phyloP scores from a whole-genome alignment of 2,329 filamentous ascomycete genomes.

The Fusarium setosum region DNA sequence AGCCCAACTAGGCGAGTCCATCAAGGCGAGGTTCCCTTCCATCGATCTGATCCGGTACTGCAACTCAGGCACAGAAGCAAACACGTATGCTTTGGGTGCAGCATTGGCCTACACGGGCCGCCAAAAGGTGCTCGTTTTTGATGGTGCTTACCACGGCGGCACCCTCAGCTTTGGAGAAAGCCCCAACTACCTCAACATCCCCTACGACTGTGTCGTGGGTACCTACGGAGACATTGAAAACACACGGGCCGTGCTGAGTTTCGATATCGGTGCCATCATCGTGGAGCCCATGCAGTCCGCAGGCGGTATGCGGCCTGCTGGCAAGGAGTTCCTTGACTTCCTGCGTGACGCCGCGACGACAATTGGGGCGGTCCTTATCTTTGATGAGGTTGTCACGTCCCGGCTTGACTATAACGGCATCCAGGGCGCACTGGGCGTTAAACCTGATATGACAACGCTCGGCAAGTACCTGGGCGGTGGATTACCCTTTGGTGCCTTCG shows the following conservation, averaged over 20 bases:
- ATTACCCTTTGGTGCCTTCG: constrained; percentile 71
- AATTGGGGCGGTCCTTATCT: constrained; percentile 63
- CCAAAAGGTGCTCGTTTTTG: constrained; percentile 57
- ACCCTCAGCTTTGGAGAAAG: constrained; percentile 50
- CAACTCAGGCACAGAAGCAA: constrained; percentile 71
- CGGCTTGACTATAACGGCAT: constrained; percentile 61
- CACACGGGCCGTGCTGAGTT: constrained; percentile 49
- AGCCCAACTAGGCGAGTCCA: constrained; percentile 54
- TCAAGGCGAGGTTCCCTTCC: constrained; percentile 58
- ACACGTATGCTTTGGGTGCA: constrained; percentile 62
- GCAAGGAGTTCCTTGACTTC: constrained; percentile 58
- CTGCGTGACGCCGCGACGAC: constrained; percentile 52
- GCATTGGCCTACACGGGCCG: constrained; percentile 47
- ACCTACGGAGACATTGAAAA: constrained; percentile 66
- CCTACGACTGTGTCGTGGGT: constrained; percentile 62
- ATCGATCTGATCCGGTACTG: constrained; percentile 66
- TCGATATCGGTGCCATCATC: constrained; percentile 66
- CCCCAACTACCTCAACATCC: not conserved
- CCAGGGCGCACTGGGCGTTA: constrained; percentile 50
- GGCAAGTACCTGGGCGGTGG: constrained; percentile 73
- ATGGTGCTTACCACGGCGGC: constrained; percentile 47
- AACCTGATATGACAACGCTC: constrained; percentile 67
- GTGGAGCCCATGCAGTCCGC: constrained; percentile 72
- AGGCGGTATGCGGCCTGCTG: constrained; percentile 63
- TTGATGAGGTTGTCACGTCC: constrained; percentile 75